These are phyloP conservation scores for Amphibolis antarctica DNA, from an alignment of 106 monocot genomes.

Conservation along the genomic window DNA sequence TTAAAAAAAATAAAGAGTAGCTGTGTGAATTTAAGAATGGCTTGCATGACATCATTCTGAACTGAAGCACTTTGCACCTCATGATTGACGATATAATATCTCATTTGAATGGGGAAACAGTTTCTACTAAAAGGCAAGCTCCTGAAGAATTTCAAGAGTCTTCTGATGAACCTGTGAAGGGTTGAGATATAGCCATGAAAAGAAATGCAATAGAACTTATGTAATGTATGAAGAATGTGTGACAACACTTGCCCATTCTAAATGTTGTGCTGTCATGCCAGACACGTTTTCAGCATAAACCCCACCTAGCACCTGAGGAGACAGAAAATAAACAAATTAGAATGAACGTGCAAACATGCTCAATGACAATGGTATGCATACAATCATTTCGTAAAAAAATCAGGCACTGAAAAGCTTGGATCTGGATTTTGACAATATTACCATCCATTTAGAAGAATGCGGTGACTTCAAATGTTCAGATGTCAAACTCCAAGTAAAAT, in stretches of 20 bases:
- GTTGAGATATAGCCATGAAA: not conserved
- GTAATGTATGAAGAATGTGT: not conserved
- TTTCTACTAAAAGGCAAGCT: conserved; percentile 51
- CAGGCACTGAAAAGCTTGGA: too few species aligned
- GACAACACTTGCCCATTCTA: conserved; percentile 66
- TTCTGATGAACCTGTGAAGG: conserved; percentile 64
- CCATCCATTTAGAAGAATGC: too few species aligned
- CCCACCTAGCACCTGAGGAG: conserved; percentile 67
- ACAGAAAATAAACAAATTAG: not conserved
- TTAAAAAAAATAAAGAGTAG: too few species aligned
- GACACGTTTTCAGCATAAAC: conserved; percentile 67
- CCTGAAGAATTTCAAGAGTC: conserved; percentile 86
- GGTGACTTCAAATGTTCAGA: too few species aligned
- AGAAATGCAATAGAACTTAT: not conserved
- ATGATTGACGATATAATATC: not conserved
- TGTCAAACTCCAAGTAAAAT: too few species aligned
- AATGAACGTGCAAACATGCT: too few species aligned
- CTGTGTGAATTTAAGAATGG: too few species aligned
- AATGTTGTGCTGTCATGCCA: conserved; percentile 88
- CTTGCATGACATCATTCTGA: too few species aligned
- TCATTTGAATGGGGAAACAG: not conserved
- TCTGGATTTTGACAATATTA: too few species aligned
- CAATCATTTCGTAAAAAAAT: too few species aligned
- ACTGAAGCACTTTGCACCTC: too few species aligned
- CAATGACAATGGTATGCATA: too few species aligned